Conservation (phyloP, 352 stramenopile genomes). For the Pythium plurisporium region DNA sequence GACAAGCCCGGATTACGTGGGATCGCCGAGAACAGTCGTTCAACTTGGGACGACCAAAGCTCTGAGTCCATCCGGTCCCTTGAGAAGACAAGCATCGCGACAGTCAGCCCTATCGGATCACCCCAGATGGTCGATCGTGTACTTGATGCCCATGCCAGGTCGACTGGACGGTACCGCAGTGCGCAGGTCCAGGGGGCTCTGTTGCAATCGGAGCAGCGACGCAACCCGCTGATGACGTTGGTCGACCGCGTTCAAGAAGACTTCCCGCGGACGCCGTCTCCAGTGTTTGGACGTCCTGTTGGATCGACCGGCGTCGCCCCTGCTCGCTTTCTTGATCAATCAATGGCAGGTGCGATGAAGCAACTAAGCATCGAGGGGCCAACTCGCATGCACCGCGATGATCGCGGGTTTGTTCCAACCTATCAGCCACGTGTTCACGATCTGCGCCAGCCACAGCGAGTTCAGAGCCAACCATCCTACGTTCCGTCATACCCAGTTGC, state of each 20-base stretch:
- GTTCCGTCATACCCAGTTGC: background rate
- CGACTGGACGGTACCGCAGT: no score
- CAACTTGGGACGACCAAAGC: slow-evolving; percentile 4
- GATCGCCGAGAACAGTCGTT: slow-evolving; percentile 4
- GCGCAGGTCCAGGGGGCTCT: slow-evolving; percentile 2
- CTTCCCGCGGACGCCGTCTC: slow-evolving; percentile 66
- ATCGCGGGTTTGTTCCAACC: background rate
- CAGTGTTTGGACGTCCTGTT: slow-evolving; percentile 36
- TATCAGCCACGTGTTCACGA: slow-evolving; percentile 18
- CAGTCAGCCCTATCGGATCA: slow-evolving; percentile 13
- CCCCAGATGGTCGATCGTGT: slow-evolving; percentile 3
- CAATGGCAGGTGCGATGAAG: slow-evolving; percentile 19
- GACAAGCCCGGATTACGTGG: background rate
- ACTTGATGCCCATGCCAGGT: no score
- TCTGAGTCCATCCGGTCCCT: slow-evolving; percentile 5
- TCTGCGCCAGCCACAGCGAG: slow-evolving; percentile 10
- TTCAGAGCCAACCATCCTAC: slow-evolving; percentile 4
- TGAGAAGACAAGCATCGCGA: slow-evolving; percentile 19
- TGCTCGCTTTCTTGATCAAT: background rate
- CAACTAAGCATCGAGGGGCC: slow-evolving; percentile 13
- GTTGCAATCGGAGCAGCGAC: background rate
- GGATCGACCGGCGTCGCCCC: background rate
- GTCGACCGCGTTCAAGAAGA: slow-evolving; percentile 80
- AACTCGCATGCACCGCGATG: background rate
- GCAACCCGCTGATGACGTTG: slow-evolving; percentile 35